phyloP scores from a whole-genome alignment of 2,329 filamentous ascomycete genomes.

The Xylaria sp. region DNA sequence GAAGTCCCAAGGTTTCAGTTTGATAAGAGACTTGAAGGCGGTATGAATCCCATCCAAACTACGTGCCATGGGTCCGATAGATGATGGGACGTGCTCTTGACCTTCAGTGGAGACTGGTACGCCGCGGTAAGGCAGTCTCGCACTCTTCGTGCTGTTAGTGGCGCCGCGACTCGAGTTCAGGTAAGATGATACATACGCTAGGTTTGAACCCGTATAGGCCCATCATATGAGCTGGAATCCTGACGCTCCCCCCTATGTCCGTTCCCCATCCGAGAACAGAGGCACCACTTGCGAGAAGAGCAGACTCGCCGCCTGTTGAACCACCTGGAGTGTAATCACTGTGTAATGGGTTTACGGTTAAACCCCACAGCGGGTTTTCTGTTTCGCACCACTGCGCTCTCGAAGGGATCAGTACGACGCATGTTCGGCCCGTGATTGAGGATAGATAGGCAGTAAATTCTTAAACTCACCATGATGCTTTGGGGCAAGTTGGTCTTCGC shows the following conservation, averaged over 20 bases:
- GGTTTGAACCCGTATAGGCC: constrained; percentile 63
- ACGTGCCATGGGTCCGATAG: constrained; percentile 69
- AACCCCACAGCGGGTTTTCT: constrained; percentile 62
- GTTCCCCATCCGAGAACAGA: constrained; percentile 61
- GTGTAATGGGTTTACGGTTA: constrained; percentile 59
- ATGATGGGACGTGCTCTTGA: constrained; percentile 72
- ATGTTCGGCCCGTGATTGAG: not conserved
- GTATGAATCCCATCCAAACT: constrained; percentile 61
- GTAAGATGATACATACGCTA: constrained; percentile 52
- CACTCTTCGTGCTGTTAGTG: constrained; percentile 55
- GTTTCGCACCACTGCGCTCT: constrained; percentile 61
- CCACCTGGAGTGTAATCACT: constrained; percentile 59
- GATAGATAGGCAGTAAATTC: not conserved
- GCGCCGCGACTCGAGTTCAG: not conserved
- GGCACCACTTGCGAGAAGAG: constrained; percentile 41
- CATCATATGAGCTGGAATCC: constrained; percentile 60
- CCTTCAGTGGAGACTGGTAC: constrained; percentile 71
- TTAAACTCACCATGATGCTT: constrained; percentile 46
- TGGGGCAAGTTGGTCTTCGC: constrained; percentile 60
- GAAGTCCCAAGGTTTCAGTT: constrained; percentile 61
- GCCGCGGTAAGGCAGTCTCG: constrained; percentile 66
- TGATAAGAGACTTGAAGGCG: constrained; percentile 60
- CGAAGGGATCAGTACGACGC: not conserved
- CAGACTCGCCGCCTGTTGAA: constrained; percentile 47
- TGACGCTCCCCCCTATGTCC: constrained; percentile 62